Base-by-base conservation (phyloP, 164 flowering plant species). In the Magnolia officinalis region DNA sequence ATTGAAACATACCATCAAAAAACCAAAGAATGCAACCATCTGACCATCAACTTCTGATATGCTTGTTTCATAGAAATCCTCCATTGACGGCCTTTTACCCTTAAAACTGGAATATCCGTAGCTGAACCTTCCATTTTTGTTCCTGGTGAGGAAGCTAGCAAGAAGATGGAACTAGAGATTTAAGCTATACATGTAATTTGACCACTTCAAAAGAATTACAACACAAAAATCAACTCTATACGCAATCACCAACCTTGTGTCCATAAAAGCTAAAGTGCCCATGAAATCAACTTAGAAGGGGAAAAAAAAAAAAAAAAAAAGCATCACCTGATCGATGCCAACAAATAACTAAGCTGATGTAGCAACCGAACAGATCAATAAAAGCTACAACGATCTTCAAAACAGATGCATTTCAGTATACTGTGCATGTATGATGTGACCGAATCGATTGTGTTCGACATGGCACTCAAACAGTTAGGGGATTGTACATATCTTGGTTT, bases 41-140 rank as follows among this genome's bases (percentile, higher is more conserved):
- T 92, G 90, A 72, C 97, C 97, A 84, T 91, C 88, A 71, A 92
- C 83, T 77, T 90, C 93, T 6, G 89, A 84, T 78, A 89, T 85
- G 65, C 86, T 84, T 73, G 92, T 87, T 78, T 92, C 95, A 77
- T 80, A 91, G 81, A 80, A 92, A 78, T 92, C 97, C 82, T 92
- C 97, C 97, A 92, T 91, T 26, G 95, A 86, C 64, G 88, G 50
- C 74, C 97, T 83, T 84, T 90, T 92, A 52, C 97, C 97, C 84
- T 89, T 87, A 75, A 88, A 89, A 83, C 86, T 92, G 63, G 89
- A 87, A 81, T 91, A 92, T 29, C 97, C 97, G 85, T 91, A 92
- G 81, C 90, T 91, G 80, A 92, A 88, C 66, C 80, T 88, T 72
- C 82, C 84, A 79, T 82, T 83, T 63, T 72, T 84, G 73, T 77